Percentiles rank a stretch among this genome's conserved stretches.
phyloP scores from a whole-genome alignment of 1,284 basidiomycete genomes.

The Grifola frondosa region DNA sequence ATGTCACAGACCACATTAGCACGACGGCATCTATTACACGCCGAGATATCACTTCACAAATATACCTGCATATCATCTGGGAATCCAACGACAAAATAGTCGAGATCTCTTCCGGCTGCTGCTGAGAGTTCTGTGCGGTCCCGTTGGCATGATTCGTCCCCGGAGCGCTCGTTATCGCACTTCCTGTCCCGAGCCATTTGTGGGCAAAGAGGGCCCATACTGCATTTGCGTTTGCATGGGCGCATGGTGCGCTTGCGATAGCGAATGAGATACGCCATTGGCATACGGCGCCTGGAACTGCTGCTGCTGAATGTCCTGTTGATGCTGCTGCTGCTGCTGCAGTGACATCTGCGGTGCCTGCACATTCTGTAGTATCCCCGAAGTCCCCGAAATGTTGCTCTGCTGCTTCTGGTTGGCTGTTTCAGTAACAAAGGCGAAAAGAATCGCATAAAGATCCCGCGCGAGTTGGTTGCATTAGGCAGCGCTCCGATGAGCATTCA shows the following conservation, averaged over 20 bases:
- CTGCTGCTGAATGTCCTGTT: too few species aligned
- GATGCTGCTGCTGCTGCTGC: too few species aligned
- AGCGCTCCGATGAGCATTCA: constrained; percentile 71
- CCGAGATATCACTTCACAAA: constrained; percentile 26
- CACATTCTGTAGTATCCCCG: too few species aligned
- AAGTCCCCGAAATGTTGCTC: too few species aligned
- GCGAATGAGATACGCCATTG: constrained; percentile 27
- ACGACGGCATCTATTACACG: constrained; percentile 4
- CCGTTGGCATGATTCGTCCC: constrained; percentile 29
- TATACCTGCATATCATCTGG: constrained; percentile 97
- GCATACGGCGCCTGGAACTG: constrained; percentile 34
- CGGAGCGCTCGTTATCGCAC: constrained; percentile 25
- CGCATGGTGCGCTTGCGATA: constrained; percentile 36
- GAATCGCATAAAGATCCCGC: constrained; percentile 85
- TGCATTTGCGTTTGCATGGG: too few species aligned
- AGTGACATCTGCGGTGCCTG: constrained; percentile 17
- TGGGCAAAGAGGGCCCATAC: constrained; percentile 65
- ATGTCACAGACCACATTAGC: constrained; percentile 17
- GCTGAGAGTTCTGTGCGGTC: constrained; percentile 25
- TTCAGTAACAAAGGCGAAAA: constrained; percentile 90
- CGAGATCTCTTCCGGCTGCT: constrained; percentile 88
- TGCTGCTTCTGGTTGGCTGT: constrained; percentile 75
- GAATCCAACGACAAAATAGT: constrained; percentile 99
- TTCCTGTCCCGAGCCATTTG: constrained; percentile 31
- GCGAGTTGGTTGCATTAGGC: constrained; percentile 79